Conservation (phyloP, 1,284 basidiomycete species). For the Pholiota adiposa region DNA sequence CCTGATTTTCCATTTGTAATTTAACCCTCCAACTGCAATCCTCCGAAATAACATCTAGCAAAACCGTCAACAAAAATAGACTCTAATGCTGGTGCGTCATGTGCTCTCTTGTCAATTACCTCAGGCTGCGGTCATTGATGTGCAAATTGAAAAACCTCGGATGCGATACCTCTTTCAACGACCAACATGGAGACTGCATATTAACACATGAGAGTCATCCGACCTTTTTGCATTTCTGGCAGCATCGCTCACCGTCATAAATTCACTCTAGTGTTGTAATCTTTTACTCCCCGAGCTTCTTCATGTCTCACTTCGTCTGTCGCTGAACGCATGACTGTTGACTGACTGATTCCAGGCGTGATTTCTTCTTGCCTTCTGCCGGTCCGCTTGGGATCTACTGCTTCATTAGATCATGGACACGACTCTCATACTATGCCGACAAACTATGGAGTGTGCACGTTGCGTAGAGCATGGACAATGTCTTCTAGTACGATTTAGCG, state of each 20-base stretch:
- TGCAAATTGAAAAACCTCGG: conserved; percentile 11
- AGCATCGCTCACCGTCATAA: not conserved
- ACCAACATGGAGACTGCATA: too few species aligned
- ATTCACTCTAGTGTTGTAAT: not conserved
- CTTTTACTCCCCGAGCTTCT: not conserved
- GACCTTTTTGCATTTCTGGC: not conserved
- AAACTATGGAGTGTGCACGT: not conserved
- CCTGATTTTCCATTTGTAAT: not conserved
- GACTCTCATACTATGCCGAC: not conserved
- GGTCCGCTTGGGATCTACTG: not conserved
- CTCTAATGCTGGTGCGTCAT: too few species aligned
- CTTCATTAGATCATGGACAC: not conserved
- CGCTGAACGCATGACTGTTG: not conserved
- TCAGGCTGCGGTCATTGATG: too few species aligned
- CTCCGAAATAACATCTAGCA: not conserved
- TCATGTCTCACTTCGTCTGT: not conserved
- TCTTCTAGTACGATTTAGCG: conserved; percentile 3
- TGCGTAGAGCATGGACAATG: not conserved
- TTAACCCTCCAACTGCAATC: not conserved
- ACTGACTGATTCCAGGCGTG: not conserved
- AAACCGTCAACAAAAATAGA: not conserved
- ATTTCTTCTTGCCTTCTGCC: not conserved
- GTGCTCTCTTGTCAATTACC: not conserved
- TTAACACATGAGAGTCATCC: not conserved
- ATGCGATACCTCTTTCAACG: not conserved